phyloP scores from a whole-genome alignment of 352 stramenopile species.

The Pythium folliculosum region DNA sequence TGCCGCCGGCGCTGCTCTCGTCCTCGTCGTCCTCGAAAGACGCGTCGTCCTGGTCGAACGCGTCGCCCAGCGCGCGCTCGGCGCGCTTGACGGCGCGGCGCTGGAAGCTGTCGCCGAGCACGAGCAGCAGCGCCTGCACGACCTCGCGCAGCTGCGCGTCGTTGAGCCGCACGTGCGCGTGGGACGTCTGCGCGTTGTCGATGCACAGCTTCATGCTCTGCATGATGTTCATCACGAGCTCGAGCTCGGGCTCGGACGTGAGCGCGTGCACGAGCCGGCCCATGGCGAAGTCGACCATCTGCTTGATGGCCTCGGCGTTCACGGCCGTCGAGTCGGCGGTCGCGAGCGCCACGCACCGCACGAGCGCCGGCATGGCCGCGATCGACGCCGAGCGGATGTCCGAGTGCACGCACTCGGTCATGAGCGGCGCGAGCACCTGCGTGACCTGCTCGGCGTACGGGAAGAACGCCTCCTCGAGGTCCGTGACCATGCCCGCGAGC shows the following conservation, averaged over 20 bases:
- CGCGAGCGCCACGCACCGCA: conserved; percentile 62
- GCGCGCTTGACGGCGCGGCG: conserved; percentile 61
- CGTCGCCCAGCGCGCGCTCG: conserved; percentile 30
- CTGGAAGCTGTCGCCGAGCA: conserved; percentile 83
- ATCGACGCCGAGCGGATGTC: conserved; percentile 84
- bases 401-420: conserved; percentile 85
- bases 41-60: conserved; percentile 41
- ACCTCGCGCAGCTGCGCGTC: conserved; percentile 73
- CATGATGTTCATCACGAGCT: conserved; percentile 85
- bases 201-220: conserved; percentile 83
- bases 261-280: conserved; percentile 75
- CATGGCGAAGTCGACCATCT: conserved; percentile 85
- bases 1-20: conserved; percentile 37
- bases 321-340: background rate
- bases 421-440: conserved; percentile 73
- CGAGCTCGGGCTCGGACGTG: conserved; percentile 80
- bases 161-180: conserved; percentile 58
- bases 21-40: conserved; percentile 29
- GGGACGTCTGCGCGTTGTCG: conserved; percentile 40
- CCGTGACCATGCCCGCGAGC: conserved; percentile 69
- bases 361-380: conserved; percentile 75
- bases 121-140: conserved; percentile 70
- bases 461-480: conserved; percentile 86
- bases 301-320: conserved; percentile 60
- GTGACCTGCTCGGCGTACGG: conserved; percentile 86